phyloP scores from a whole-genome alignment of 176 grass and related monocot species.

The Juncus inflexus region DNA sequence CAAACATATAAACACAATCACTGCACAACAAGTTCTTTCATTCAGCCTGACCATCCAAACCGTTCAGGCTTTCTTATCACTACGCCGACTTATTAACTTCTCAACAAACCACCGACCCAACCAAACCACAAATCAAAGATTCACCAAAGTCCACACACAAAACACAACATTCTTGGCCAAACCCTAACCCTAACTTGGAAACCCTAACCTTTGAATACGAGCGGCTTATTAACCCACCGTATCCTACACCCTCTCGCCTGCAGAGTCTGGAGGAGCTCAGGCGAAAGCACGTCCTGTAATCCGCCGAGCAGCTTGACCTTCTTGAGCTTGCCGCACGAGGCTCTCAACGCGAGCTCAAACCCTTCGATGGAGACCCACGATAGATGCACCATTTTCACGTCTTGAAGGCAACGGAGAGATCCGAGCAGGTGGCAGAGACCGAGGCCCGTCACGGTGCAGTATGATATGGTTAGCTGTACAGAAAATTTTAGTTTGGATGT shows the following conservation, averaged over 20 bases:
- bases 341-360: slow-evolving; percentile 69
- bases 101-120: no score
- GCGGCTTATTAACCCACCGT: slow-evolving; percentile 85
- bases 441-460: slow-evolving; percentile 76
- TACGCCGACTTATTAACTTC: no score
- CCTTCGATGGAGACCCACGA: slow-evolving; percentile 67
- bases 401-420: slow-evolving; percentile 79
- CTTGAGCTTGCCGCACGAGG: slow-evolving; percentile 71
- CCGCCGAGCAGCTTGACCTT: slow-evolving; percentile 78
- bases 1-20: no score
- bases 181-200: not conserved
- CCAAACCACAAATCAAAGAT: no score
- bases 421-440: slow-evolving; percentile 72
- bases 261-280: slow-evolving; percentile 64
- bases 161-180: not conserved
- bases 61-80: no score
- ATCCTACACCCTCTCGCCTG: slow-evolving; percentile 67
- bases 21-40: no score
- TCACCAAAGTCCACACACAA: no score
- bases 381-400: slow-evolving; percentile 90
- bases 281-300: slow-evolving; percentile 53
- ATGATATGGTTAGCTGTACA: slow-evolving; percentile 91
- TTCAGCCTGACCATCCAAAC: no score
- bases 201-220: slow-evolving; percentile 57
- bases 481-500: not conserved